Evolutionary conservation across 2,329 filamentous ascomycete genomes (phyloP).

Genomic region (Penicillium sp.): DNA sequence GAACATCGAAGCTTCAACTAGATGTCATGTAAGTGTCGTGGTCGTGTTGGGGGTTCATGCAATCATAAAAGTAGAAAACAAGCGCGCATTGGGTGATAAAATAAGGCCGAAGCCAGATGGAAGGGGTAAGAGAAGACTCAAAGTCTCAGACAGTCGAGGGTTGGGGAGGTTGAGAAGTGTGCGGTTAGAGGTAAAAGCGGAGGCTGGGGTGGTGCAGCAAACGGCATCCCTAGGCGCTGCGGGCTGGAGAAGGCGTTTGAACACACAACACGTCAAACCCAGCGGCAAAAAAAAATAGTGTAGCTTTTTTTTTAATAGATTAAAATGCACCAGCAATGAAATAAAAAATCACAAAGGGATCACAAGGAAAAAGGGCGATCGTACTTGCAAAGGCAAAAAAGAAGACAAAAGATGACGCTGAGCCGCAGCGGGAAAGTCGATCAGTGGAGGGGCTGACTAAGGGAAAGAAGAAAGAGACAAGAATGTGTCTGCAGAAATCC

Average conservation of each 20-base stretch:
- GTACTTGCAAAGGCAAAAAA: conserved; percentile 11
- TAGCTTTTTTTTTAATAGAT: not conserved
- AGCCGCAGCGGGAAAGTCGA: conserved; percentile 30
- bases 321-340: not conserved
- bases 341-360: conserved; percentile 15
- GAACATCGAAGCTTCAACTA: conserved; percentile 13
- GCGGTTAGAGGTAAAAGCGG: conserved; percentile 12
- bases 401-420: conserved; percentile 21
- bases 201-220: conserved; percentile 29
- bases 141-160: conserved; percentile 13
- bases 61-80: conserved; percentile 18
- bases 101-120: conserved; percentile 21
- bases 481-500: conserved; percentile 17
- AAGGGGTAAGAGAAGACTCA: conserved; percentile 33
- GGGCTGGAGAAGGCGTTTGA: conserved; percentile 18
- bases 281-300: conserved; percentile 6
- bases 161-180: conserved; percentile 10
- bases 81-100: conserved; percentile 18
- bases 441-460: conserved; percentile 31
- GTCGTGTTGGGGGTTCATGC: conserved; percentile 9
- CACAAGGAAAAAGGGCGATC: conserved; percentile 6
- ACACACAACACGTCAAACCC: conserved; percentile 2
- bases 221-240: conserved; percentile 27
- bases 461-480: conserved; percentile 18
- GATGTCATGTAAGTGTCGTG: not conserved